Percentiles rank a stretch among this genome's conserved stretches.
These are phyloP conservation scores for Nicotiana tomentosiformis DNA, from an alignment of 257 asterid species.

Conservation along the genomic window DNA sequence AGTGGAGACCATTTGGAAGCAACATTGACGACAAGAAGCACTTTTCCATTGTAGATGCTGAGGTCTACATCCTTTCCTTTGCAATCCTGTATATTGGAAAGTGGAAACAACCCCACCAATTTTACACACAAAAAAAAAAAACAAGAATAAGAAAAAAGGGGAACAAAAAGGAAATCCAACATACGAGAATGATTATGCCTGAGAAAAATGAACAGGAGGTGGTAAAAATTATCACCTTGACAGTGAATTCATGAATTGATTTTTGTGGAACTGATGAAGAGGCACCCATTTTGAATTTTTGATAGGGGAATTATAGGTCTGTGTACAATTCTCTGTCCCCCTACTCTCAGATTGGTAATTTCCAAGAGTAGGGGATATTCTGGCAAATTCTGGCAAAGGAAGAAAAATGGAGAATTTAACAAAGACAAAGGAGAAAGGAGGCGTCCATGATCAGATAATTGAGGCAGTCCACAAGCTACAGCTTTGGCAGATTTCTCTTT, in stretches of 20 bases:
- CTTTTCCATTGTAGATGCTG: constrained; percentile 60
- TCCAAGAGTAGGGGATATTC: background rate
- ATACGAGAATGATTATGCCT: background rate
- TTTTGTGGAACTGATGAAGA: constrained; percentile 28
- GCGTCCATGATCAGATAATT: background rate
- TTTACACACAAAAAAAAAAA: background rate
- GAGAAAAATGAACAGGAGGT: background rate
- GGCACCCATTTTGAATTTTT: background rate
- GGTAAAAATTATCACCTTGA: constrained; percentile 39
- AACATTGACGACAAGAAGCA: constrained; percentile 85
- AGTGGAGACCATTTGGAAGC: constrained; percentile 81
- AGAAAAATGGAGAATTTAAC: background rate
- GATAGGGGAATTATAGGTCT: background rate
- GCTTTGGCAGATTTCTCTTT: background rate
- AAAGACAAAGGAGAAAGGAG: background rate
- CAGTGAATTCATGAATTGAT: constrained; percentile 68
- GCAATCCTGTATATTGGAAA: constrained; percentile 35
- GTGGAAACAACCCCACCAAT: background rate
- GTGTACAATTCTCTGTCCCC: background rate
- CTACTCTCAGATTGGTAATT: background rate
- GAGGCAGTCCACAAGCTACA: background rate
- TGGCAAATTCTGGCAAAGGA: background rate
- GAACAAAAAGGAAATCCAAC: background rate
- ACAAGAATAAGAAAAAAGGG: background rate
- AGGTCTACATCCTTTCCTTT: constrained; percentile 67